A percentile compares a stretch with the other conserved stretches of the same genome.
Conservation (phyloP, 2,329 filamentous ascomycete genomes). For the Colletotrichum sp. region DNA sequence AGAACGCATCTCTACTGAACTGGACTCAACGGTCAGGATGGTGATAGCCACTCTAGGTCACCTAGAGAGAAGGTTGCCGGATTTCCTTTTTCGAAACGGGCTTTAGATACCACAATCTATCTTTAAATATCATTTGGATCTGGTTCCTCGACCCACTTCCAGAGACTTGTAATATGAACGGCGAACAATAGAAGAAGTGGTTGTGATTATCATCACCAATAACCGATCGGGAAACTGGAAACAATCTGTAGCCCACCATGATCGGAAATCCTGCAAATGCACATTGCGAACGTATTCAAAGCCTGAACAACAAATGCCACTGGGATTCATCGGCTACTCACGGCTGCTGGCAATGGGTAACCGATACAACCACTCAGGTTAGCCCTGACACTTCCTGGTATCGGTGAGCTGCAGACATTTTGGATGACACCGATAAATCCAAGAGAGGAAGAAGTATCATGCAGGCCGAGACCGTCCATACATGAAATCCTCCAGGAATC, state of each 20-base stretch:
- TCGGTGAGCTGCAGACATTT: neutral
- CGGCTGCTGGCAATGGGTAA: neutral
- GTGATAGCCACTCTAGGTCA: neutral
- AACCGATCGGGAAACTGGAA: neutral
- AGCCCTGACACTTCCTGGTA: neutral
- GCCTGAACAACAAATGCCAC: neutral
- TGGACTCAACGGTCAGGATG: neutral
- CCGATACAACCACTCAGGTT: rapidly evolving
- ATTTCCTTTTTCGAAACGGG: neutral
- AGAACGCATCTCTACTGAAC: neutral
- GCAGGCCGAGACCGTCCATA: neutral
- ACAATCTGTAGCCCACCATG: neutral
- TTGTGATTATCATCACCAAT: neutral
- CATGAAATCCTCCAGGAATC: neutral
- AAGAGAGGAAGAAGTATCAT: neutral
- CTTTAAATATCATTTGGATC: neutral
- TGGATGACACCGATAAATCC: neutral
- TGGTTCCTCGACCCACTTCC: neutral
- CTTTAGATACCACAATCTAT: conserved; percentile 1
- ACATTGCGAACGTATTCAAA: neutral
- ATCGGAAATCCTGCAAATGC: neutral
- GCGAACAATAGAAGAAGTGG: neutral
- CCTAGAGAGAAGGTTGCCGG: neutral
- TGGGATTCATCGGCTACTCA: neutral
- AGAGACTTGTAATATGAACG: neutral